Conservation (phyloP, 1,284 basidiomycete genomes). For the Melampsora americana region DNA sequence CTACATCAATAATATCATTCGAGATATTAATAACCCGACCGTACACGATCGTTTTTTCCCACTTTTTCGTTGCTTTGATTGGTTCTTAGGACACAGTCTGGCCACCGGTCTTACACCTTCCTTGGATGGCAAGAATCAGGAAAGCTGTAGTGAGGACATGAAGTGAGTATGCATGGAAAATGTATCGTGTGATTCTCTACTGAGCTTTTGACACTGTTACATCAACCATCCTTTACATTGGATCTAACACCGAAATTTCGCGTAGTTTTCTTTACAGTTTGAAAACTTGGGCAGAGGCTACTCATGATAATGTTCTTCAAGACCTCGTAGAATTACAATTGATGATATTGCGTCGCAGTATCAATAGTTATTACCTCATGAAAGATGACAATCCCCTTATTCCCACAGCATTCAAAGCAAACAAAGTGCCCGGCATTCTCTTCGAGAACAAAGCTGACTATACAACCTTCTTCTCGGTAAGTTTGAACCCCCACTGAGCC, state of each 20-base stretch:
- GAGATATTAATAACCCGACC: slow-evolving; percentile 37
- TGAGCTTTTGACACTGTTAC: too few species aligned
- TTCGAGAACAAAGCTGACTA: slow-evolving; percentile 44
- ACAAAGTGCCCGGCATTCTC: slow-evolving; percentile 40
- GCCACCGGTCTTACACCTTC: slow-evolving; percentile 39
- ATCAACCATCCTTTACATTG: too few species aligned
- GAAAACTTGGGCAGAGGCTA: slow-evolving; percentile 40
- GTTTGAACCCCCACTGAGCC: neutral
- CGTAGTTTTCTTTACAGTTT: slow-evolving; percentile 42
- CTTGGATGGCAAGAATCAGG: slow-evolving; percentile 46
- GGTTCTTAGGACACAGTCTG: slow-evolving; percentile 45
- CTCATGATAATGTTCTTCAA: slow-evolving; percentile 13
- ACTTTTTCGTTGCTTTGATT: slow-evolving; percentile 45
- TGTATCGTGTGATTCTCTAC: too few species aligned
- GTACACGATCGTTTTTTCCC: slow-evolving; percentile 20
- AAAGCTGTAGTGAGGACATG: slow-evolving; percentile 45
- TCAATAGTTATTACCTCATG: slow-evolving; percentile 41
- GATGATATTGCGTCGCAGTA: slow-evolving; percentile 32
- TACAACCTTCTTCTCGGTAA: slow-evolving; percentile 44
- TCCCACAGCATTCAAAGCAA: slow-evolving; percentile 21
- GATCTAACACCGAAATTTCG: too few species aligned
- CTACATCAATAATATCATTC: slow-evolving; percentile 28
- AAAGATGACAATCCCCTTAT: slow-evolving; percentile 19
- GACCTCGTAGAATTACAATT: slow-evolving; percentile 37
- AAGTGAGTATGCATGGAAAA: slow-evolving; percentile 19